These are phyloP conservation scores for Rhytidhysteron rufulum DNA, from an alignment of 2,329 filamentous ascomycete genomes.

Conservation along the genomic window DNA sequence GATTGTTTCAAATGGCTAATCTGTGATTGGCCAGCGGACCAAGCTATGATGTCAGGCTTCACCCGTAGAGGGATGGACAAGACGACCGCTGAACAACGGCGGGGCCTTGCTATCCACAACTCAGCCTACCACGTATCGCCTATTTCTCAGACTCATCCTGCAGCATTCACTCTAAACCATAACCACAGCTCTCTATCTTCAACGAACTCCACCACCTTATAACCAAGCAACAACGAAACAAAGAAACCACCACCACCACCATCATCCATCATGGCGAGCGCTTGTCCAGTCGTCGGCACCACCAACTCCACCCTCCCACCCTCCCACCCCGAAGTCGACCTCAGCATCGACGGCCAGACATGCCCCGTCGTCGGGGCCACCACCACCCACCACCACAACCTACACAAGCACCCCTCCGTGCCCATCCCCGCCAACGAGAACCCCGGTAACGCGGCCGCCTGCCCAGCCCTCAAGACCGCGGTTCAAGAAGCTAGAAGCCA, in stretches of 20 bases:
- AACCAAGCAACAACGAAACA: too few relatives aligned
- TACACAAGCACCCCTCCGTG: conserved; percentile 39
- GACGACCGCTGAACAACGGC: too few relatives aligned
- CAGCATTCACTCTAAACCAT: too few relatives aligned
- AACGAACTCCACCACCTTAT: too few relatives aligned
- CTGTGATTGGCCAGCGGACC: too few relatives aligned
- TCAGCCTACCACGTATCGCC: too few relatives aligned
- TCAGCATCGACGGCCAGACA: conserved; percentile 37
- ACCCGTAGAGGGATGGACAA: too few relatives aligned
- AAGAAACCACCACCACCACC: not conserved
- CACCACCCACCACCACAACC: conserved; percentile 43
- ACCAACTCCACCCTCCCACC: conserved; percentile 43
- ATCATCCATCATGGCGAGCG: conserved; percentile 2
- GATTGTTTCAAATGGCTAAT: too few relatives aligned
- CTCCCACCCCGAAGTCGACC: conserved; percentile 39
- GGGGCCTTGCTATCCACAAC: too few relatives aligned
- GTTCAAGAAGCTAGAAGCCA: conserved; percentile 33
- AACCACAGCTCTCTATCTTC: too few relatives aligned
- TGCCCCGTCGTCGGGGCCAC: conserved; percentile 45
- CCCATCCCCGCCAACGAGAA: conserved; percentile 16
- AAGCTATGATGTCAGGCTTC: too few relatives aligned
- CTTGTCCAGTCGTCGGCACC: conserved; percentile 39
- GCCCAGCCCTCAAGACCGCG: conserved; percentile 40
- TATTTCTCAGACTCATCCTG: too few relatives aligned
- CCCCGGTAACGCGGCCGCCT: conserved; percentile 31